Evolutionary conservation across 2,329 filamentous ascomycete species (phyloP).

Genomic region (Penicillium italicum): DNA sequence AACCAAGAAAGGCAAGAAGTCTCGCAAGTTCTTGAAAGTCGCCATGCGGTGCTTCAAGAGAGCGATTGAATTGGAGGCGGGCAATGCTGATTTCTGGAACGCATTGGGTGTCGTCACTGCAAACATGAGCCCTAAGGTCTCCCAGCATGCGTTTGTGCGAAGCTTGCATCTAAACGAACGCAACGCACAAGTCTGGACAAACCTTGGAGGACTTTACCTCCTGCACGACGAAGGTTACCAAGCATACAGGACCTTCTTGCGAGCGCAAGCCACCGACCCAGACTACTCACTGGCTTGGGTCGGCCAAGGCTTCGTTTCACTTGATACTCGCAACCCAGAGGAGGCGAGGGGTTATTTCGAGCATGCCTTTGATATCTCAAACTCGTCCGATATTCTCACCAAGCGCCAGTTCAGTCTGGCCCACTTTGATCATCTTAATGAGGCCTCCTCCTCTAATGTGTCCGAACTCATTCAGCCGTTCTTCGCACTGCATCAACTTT

Average conservation of each 20-base stretch:
- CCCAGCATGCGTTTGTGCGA: slow-evolving; percentile 89
- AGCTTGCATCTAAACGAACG: slow-evolving; percentile 91
- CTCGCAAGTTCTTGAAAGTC: slow-evolving; percentile 68
- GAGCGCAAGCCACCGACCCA: slow-evolving; percentile 89
- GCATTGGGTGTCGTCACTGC: slow-evolving; percentile 88
- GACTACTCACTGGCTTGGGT: slow-evolving; percentile 93
- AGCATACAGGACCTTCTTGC: slow-evolving; percentile 85
- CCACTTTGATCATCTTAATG: slow-evolving; percentile 74
- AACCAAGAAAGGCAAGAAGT: slow-evolving; percentile 47
- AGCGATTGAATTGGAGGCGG: slow-evolving; percentile 90
- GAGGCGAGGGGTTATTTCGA: slow-evolving; percentile 85
- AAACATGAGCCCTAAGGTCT: slow-evolving; percentile 76
- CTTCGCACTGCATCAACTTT: slow-evolving; percentile 81
- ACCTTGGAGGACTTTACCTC: slow-evolving; percentile 81
- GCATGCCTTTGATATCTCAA: slow-evolving; percentile 89
- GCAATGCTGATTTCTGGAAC: slow-evolving; percentile 97
- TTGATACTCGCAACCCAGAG: slow-evolving; percentile 67
- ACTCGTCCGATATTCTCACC: slow-evolving; percentile 67
- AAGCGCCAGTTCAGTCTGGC: slow-evolving; percentile 77
- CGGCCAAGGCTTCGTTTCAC: slow-evolving; percentile 81
- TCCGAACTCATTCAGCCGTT: slow-evolving; percentile 72
- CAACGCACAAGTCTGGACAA: slow-evolving; percentile 82
- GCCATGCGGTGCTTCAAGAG: slow-evolving; percentile 89
- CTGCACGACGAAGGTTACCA: slow-evolving; percentile 77
- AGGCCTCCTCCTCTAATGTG: slow-evolving; percentile 52